Conservation (phyloP, 768 basidiomycete species). For the Rhodotorula babjevae region DNA sequence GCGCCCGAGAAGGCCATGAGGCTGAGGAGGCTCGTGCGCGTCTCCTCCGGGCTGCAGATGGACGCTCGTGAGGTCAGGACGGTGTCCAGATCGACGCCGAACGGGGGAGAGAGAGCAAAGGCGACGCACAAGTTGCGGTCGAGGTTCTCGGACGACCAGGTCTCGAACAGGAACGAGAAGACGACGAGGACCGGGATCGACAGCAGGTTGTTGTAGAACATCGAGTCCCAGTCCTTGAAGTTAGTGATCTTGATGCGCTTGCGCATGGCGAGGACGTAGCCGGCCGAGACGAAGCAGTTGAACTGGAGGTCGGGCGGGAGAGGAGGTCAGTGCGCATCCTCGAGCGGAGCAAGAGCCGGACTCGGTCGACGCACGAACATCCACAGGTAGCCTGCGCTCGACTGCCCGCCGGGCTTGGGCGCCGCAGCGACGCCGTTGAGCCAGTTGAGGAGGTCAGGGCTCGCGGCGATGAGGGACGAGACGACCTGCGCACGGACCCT, state of each 20-base stretch:
- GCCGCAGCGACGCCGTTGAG: constrained; percentile 35
- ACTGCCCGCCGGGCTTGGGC: constrained; percentile 45
- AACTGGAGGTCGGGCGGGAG: constrained; percentile 41
- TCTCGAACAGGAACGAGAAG: constrained; percentile 77
- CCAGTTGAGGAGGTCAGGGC: constrained; percentile 68
- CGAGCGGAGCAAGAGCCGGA: no score
- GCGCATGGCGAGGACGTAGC: constrained; percentile 91
- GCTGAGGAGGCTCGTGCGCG: constrained; percentile 68
- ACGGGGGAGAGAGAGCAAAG: no score
- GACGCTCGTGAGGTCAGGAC: not conserved
- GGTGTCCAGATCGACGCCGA: not conserved
- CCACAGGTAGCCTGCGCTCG: constrained; percentile 89
- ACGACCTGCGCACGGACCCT: constrained; percentile 57
- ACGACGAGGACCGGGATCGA: constrained; percentile 83
- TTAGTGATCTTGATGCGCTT: constrained; percentile 91
- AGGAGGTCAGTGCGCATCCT: not conserved
- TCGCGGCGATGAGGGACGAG: constrained; percentile 95
- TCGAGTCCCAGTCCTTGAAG: constrained; percentile 97
- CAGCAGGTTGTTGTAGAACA: constrained; percentile 97
- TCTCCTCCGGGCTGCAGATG: constrained; percentile 66
- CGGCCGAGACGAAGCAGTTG: constrained; percentile 84
- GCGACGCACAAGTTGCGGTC: constrained; percentile 77
- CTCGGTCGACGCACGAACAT: constrained; percentile 56
- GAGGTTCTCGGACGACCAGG: constrained; percentile 79
- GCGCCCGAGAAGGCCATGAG: constrained; percentile 96